phyloP scores from a whole-genome alignment of 2,329 filamentous ascomycete species.

The Fusarium transvaalense region DNA sequence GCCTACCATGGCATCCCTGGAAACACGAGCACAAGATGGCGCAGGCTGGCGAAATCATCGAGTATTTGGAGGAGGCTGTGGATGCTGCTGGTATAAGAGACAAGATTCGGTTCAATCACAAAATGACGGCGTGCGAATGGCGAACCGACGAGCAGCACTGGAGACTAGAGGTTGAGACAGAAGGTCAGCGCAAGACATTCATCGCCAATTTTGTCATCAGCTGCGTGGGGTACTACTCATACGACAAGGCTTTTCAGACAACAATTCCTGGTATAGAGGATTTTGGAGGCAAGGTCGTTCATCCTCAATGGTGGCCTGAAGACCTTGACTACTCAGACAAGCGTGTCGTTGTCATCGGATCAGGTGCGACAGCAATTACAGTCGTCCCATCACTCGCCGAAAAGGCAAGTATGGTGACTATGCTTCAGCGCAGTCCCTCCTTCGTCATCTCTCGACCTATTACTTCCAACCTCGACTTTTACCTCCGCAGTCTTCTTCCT shows the following conservation, averaged over 20 bases:
- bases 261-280: constrained; percentile 74
- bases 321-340: constrained; percentile 75
- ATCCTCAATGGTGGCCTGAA: constrained; percentile 83
- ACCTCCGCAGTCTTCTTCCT: constrained; percentile 61
- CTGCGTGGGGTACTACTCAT: constrained; percentile 78
- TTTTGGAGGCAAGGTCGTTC: constrained; percentile 74
- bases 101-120: constrained; percentile 65
- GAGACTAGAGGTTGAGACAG: constrained; percentile 61
- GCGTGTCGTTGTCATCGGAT: constrained; percentile 78
- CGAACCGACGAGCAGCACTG: constrained; percentile 67
- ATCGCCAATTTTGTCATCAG: constrained; percentile 69
- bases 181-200: constrained; percentile 44
- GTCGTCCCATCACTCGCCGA: constrained; percentile 77
- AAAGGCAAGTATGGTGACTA: constrained; percentile 75
- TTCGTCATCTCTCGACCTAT: constrained; percentile 72
- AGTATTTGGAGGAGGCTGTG: constrained; percentile 67
- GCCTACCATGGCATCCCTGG: constrained; percentile 81
- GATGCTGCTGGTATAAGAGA: constrained; percentile 64
- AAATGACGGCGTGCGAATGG: constrained; percentile 65
- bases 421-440: constrained; percentile 83
- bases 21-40: constrained; percentile 64
- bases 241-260: constrained; percentile 70
- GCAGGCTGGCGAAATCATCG: constrained; percentile 62
- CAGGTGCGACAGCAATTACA: constrained; percentile 83
- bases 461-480: constrained; percentile 52